Evolutionary conservation across 768 basidiomycete species (phyloP).

Genomic region (Suillus tomentosus): DNA sequence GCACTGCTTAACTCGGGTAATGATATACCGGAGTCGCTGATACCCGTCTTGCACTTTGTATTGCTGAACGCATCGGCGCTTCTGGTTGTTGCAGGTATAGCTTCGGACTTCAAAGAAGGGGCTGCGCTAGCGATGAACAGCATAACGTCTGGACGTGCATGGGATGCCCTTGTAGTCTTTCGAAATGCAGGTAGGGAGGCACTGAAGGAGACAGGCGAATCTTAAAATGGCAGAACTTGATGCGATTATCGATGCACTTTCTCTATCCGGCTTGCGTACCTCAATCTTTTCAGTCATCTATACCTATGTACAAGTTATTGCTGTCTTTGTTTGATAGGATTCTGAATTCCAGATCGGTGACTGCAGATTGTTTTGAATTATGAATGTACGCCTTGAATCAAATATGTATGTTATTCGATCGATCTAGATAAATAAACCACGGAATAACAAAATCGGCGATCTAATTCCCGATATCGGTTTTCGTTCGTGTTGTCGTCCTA

Average conservation of each 20-base stretch:
- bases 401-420: too few species aligned
- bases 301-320: not conserved
- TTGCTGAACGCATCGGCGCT: slow-evolving; percentile 89
- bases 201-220: not conserved
- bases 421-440: too few species aligned
- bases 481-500: too few species aligned
- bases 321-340: not conserved
- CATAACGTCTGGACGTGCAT: slow-evolving; percentile 59
- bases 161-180: slow-evolving; percentile 56
- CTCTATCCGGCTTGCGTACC: not conserved
- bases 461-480: too few species aligned
- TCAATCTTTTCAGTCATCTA: not conserved
- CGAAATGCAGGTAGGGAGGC: slow-evolving; percentile 39
- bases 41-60: slow-evolving; percentile 81
- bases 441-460: too few species aligned
- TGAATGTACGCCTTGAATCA: too few species aligned
- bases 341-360: not conserved
- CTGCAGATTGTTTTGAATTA: too few species aligned
- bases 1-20: slow-evolving; percentile 60
- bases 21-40: slow-evolving; percentile 55
- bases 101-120: slow-evolving; percentile 68
- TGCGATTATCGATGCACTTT: not conserved
- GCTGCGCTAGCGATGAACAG: slow-evolving; percentile 66
- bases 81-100: slow-evolving; percentile 81
- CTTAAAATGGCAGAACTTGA: not conserved